phyloP scores from a whole-genome alignment of 768 basidiomycete species.

The Mycena vulgaris region DNA sequence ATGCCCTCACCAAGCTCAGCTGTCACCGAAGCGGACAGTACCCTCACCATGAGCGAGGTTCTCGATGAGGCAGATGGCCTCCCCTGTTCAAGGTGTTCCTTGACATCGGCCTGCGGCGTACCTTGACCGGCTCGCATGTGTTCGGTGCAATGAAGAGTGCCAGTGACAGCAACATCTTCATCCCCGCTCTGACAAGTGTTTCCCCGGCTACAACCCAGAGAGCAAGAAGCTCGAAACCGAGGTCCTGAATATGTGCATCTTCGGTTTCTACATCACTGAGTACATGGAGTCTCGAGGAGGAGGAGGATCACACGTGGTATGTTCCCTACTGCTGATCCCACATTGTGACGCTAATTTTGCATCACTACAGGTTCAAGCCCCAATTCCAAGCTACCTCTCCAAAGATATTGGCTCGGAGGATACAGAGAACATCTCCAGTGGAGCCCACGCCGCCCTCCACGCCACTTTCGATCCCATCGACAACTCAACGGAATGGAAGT shows the following conservation, averaged over 20 bases:
- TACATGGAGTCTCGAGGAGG: conserved; percentile 99
- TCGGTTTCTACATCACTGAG: conserved; percentile 96
- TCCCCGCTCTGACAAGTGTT: conserved; percentile 97
- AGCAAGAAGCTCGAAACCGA: conserved; percentile 94
- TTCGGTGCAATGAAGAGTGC: conserved; percentile 99
- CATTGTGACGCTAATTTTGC: too few species aligned
- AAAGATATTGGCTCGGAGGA: conserved; percentile 97
- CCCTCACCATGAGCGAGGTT: conserved; percentile 84
- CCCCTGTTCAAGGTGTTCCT: conserved; percentile 99
- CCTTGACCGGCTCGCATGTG: conserved; percentile 96
- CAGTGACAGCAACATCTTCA: conserved; percentile 96
- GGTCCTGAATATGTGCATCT: conserved; percentile 97
- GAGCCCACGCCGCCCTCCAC: conserved; percentile 95
- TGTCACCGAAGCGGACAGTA: conserved; percentile 92
- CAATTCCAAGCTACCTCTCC: conserved; percentile 96
- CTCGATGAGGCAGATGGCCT: conserved; percentile 94
- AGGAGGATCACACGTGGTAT: too few species aligned
- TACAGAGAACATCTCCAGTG: conserved; percentile 95
- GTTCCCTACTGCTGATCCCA: too few species aligned
- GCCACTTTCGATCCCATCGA: conserved; percentile 92
- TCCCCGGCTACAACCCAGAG: conserved; percentile 98
- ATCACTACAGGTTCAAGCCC: conserved; percentile 99
- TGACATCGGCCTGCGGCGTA: conserved; percentile 97
- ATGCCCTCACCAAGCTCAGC: conserved; percentile 94
- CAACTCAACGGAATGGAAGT: conserved; percentile 93